Evolutionary conservation across 2,329 filamentous ascomycete species (phyloP).

Genomic region (Metarhizium rileyi): DNA sequence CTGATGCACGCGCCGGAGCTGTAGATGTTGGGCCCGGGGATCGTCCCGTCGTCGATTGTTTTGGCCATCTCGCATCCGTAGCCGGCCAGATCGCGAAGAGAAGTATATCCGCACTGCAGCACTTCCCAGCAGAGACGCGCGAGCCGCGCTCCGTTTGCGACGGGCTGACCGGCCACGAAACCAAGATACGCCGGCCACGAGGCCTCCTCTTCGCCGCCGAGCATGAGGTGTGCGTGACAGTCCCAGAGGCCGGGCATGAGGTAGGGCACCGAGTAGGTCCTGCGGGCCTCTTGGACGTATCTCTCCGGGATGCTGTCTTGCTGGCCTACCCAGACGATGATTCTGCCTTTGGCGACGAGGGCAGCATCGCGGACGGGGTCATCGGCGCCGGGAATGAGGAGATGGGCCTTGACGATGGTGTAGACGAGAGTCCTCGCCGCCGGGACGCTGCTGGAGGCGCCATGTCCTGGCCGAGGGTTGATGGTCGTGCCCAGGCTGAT

Average conservation of each 20-base stretch:
- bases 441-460: not conserved
- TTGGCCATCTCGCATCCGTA: constrained; percentile 32
- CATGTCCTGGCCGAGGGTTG: not conserved
- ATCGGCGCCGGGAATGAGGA: constrained; percentile 28
- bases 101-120: constrained; percentile 37
- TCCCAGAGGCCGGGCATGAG: constrained; percentile 45
- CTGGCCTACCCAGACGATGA: constrained; percentile 28
- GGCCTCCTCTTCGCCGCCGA: constrained; percentile 21
- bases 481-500: not conserved
- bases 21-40: constrained; percentile 39
- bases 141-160: constrained; percentile 26
- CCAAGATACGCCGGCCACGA: constrained; percentile 11
- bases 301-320: constrained; percentile 18
- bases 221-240: constrained; percentile 34
- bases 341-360: constrained; percentile 25
- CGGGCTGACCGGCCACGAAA: constrained; percentile 20
- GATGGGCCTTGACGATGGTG: constrained; percentile 22
- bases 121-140: constrained; percentile 29
- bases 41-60: constrained; percentile 31
- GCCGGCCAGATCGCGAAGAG: constrained; percentile 37
- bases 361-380: constrained; percentile 21
- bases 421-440: constrained; percentile 17
- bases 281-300: constrained; percentile 20
- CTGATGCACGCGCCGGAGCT: constrained; percentile 32
- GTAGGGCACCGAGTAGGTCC: constrained; percentile 25